Percentiles rank a stretch among this genome's conserved stretches.
Conservation (phyloP, 495 filamentous ascomycete species). For the Xylaria grammica region DNA sequence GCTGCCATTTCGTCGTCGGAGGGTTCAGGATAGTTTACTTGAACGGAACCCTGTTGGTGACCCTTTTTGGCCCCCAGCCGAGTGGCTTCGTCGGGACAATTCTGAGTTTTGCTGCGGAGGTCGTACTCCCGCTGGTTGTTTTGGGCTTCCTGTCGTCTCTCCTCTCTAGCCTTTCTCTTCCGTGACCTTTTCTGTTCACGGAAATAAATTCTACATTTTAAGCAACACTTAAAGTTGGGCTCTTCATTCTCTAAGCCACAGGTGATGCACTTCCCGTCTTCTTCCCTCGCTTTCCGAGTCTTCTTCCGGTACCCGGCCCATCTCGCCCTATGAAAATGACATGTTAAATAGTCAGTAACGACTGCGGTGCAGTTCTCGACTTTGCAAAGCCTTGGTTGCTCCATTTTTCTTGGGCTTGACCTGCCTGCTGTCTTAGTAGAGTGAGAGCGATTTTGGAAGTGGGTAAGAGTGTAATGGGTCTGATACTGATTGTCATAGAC, state of each 20-base stretch:
- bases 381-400: neutral
- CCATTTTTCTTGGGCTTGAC: neutral
- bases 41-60: too few species aligned
- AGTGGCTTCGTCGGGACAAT: neutral
- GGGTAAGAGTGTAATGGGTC: neutral
- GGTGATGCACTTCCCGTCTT: neutral
- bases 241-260: neutral
- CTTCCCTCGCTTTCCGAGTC: too few species aligned
- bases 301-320: neutral
- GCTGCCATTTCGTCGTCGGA: neutral
- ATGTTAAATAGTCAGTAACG: neutral
- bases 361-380: neutral
- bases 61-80: neutral
- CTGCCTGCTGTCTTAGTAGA: neutral
- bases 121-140: neutral
- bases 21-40: too few species aligned
- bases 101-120: neutral
- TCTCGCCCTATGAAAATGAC: neutral
- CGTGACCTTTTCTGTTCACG: rapidly evolving
- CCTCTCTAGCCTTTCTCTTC: neutral
- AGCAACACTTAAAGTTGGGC: neutral
- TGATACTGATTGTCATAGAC: too few species aligned
- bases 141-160: neutral
- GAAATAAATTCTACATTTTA: neutral
- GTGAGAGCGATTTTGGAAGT: neutral